These are phyloP conservation scores for Trypanosoma lewisi DNA, from an alignment of 208 protist species.

Conservation along the genomic window DNA sequence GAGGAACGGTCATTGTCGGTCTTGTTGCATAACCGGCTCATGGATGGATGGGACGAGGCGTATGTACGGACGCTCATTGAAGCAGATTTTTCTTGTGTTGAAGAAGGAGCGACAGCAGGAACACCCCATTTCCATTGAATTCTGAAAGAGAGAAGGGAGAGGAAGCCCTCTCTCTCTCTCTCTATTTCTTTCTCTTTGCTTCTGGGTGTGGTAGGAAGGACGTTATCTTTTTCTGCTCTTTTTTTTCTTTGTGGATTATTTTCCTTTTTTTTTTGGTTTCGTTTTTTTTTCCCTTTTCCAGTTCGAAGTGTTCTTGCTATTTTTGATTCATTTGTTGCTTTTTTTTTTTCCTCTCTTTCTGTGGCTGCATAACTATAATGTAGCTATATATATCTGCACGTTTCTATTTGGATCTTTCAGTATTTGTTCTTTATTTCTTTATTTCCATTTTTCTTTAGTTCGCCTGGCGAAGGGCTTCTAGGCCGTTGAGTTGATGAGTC, in stretches of 20 bases:
- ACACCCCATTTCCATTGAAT: neutral
- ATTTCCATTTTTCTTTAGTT: neutral
- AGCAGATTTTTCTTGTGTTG: constrained; percentile 32
- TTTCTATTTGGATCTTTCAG: neutral
- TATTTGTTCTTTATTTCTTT: neutral
- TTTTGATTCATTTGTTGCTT: neutral
- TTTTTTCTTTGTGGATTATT: constrained; percentile 15
- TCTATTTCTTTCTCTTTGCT: no score
- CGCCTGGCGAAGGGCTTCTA: no score
- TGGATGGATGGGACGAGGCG: constrained; percentile 33
- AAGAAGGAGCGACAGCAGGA: constrained; percentile 4
- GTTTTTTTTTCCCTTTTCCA: neutral
- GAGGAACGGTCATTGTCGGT: neutral
- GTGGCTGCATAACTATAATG: neutral
- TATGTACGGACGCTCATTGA: constrained; percentile 36
- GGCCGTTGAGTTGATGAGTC: no score
- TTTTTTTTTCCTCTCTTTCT: neutral
- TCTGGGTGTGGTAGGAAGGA: neutral
- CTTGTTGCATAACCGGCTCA: constrained; percentile 11
- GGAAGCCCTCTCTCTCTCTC: no score
- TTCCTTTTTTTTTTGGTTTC: constrained; percentile 6
- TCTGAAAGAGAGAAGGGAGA: no score
- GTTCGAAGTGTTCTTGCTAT: neutral
- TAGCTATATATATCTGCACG: neutral
- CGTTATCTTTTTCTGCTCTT: neutral